These are phyloP conservation scores for Antitrichia curtipendula DNA, from an alignment of 225 moss, liverwort and hornwort genomes.

Conservation along the genomic window DNA sequence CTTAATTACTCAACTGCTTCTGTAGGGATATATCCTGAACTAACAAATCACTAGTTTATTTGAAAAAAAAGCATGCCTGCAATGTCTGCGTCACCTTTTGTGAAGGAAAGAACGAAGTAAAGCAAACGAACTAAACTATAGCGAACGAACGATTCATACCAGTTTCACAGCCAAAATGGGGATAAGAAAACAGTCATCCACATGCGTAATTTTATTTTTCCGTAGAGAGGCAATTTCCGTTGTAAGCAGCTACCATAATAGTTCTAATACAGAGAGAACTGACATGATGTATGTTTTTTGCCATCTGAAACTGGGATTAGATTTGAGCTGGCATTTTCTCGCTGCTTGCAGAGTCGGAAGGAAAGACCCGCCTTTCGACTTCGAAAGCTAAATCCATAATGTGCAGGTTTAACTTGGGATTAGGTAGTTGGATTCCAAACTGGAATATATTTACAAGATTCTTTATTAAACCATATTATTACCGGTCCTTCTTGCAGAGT, in stretches of 20 bases:
- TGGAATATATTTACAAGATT: background rate
- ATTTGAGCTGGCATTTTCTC: background rate
- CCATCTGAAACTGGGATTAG: too few species aligned
- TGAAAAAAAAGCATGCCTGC: too few species aligned
- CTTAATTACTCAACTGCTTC: background rate
- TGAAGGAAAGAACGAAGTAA: background rate
- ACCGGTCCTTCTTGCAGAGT: background rate
- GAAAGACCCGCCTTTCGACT: background rate
- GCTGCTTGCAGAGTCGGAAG: too few species aligned
- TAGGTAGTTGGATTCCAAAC: too few species aligned
- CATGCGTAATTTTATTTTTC: background rate
- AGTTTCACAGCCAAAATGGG: too few species aligned
- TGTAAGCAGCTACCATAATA: background rate
- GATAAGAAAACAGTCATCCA: too few species aligned
- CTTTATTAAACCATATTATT: background rate
- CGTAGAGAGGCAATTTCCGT: background rate
- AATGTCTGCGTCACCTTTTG: too few species aligned
- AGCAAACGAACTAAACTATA: background rate
- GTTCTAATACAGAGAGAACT: background rate
- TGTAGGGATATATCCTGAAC: too few species aligned
- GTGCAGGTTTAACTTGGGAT: background rate
- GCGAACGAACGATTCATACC: too few species aligned
- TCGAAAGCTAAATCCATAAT: too few species aligned
- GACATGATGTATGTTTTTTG: background rate
- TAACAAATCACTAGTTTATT: background rate